These are phyloP conservation scores for Syzygium jambos DNA, from an alignment of 345 rosid genomes.

Conservation along the genomic window DNA sequence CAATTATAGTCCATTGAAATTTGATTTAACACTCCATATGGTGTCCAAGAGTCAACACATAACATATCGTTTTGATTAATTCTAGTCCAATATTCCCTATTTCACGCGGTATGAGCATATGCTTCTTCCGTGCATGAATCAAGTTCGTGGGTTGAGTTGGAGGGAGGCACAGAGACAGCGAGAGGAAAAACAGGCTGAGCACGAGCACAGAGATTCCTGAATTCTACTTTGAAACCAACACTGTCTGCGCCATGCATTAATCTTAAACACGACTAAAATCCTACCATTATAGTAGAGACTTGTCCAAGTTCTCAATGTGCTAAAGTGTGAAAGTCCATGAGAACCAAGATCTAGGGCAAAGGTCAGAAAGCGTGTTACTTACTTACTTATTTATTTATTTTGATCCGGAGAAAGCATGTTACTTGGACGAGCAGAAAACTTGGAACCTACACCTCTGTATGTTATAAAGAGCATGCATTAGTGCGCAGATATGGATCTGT, in stretches of 20 bases:
- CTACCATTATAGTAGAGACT: not conserved
- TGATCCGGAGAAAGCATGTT: not conserved
- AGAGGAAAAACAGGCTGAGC: not conserved
- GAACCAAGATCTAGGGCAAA: not conserved
- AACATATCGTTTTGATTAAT: not conserved
- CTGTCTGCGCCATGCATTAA: too few species aligned
- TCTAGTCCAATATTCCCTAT: not conserved
- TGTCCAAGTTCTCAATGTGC: too few species aligned
- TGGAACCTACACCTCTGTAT: not conserved
- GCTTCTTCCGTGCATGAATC: not conserved
- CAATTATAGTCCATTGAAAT: not conserved
- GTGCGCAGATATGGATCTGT: not conserved
- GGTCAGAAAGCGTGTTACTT: not conserved
- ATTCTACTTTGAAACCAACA: too few species aligned
- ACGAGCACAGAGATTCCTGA: too few species aligned
- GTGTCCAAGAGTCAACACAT: not conserved
- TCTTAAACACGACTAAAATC: not conserved
- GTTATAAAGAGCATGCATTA: not conserved
- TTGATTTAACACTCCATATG: not conserved
- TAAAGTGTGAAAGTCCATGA: not conserved
- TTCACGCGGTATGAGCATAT: not conserved
- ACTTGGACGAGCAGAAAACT: not conserved
- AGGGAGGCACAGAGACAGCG: not conserved
- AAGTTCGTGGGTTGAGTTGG: not conserved
- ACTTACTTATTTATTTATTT: too few species aligned